A percentile compares a stretch with the other conserved stretches of the same genome.
phyloP scores from a whole-genome alignment of 306 rosid genomes.

The Abrus precatorius region DNA sequence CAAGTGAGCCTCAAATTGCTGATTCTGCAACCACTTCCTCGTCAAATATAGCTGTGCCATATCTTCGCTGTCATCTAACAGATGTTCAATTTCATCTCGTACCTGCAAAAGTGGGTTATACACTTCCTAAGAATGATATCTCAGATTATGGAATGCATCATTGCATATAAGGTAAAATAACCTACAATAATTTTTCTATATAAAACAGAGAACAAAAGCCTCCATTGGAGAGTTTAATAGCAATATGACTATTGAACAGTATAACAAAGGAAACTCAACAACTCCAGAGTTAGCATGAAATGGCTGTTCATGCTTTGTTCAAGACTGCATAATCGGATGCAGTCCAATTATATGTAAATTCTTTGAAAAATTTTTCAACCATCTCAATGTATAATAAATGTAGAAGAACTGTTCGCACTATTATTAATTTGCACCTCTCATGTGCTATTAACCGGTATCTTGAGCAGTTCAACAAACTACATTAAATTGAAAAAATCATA shows the following conservation, averaged over 20 bases:
- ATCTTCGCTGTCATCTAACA: slow-evolving; percentile 95
- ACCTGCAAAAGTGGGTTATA: slow-evolving; percentile 64
- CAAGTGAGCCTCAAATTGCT: slow-evolving; percentile 71
- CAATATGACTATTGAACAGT: slow-evolving; percentile 7
- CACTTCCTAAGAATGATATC: slow-evolving; percentile 37
- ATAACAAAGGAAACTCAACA: slow-evolving; percentile 10
- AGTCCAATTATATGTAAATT: slow-evolving; percentile 11
- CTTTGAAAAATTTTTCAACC: slow-evolving; percentile 4
- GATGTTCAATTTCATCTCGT: slow-evolving; percentile 94
- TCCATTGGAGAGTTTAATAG: slow-evolving; percentile 24
- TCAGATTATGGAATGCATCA: slow-evolving; percentile 37
- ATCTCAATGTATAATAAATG: slow-evolving; percentile 19
- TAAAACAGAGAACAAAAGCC: neutral
- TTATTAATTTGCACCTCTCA: slow-evolving; percentile 10
- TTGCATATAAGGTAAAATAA: slow-evolving; percentile 20
- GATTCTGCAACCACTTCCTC: slow-evolving; percentile 86
- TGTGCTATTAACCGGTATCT: neutral
- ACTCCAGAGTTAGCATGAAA: neutral
- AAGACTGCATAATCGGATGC: neutral
- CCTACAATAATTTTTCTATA: neutral
- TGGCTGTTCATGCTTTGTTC: slow-evolving; percentile 22
- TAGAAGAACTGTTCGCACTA: neutral
- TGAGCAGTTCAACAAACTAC: slow-evolving; percentile 1
- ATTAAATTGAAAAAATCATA: slow-evolving; percentile 8
- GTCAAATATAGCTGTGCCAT: slow-evolving; percentile 96